phyloP scores from a whole-genome alignment of 192 early-diverging fungal genomes.

The Umbelopsis sp. region DNA sequence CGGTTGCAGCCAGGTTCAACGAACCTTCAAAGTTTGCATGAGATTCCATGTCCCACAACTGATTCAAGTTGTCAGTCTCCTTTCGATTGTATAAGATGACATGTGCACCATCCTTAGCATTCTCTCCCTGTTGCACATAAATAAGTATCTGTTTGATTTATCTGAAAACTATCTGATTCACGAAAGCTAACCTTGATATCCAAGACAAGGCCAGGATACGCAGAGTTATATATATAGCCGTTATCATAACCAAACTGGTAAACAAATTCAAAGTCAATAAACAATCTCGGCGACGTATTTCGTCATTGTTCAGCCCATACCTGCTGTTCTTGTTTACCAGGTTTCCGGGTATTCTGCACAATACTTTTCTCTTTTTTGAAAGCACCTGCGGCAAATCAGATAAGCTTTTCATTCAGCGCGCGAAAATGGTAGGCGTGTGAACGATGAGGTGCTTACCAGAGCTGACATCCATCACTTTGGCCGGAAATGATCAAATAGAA shows the following conservation, averaged over 20 bases:
- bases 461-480: constrained; percentile 34
- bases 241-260: constrained; percentile 36
- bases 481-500: background rate
- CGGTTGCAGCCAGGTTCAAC: constrained; percentile 19
- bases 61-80: constrained; percentile 37
- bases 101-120: constrained; percentile 35
- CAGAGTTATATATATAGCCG: constrained; percentile 34
- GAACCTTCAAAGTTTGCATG: constrained; percentile 32
- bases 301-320: constrained; percentile 23
- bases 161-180: too few relatives aligned
- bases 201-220: constrained; percentile 37
- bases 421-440: background rate
- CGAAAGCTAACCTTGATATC: constrained; percentile 34
- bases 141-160: background rate
- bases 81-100: constrained; percentile 43
- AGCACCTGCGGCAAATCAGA: constrained; percentile 19
- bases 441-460: constrained; percentile 13
- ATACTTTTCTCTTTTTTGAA: constrained; percentile 39
- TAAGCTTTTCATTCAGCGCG: background rate
- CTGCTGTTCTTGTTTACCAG: constrained; percentile 26
- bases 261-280: background rate
- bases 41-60: constrained; percentile 38
- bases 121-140: constrained; percentile 27
- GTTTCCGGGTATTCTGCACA: constrained; percentile 36
- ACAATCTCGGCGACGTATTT: background rate